phyloP scores from a whole-genome alignment of 163 green algal genomes.

The Scenedesmus sp. region DNA sequence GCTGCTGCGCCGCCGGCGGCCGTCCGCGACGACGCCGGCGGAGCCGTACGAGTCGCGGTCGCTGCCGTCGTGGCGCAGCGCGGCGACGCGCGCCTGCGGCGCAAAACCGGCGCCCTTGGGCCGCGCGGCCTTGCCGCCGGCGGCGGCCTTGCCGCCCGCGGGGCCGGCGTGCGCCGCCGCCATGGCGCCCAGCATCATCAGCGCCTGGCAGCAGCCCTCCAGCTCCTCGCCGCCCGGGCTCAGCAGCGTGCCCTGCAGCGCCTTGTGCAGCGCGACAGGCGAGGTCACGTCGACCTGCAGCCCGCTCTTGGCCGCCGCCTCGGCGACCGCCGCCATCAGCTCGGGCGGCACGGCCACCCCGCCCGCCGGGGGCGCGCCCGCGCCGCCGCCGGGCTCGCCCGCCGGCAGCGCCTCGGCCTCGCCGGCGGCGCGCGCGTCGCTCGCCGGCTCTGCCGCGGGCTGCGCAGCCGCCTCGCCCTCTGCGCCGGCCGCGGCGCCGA shows the following conservation, averaged over 20 bases:
- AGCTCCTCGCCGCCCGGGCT: slow-evolving; percentile 32
- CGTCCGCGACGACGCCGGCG: background rate
- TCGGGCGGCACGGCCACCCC: too few species aligned
- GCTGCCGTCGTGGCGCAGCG: too few species aligned
- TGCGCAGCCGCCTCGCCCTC: too few species aligned
- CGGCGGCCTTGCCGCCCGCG: background rate
- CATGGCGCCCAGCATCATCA: slow-evolving; percentile 33
- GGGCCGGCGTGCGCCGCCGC: background rate
- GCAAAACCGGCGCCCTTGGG: too few species aligned
- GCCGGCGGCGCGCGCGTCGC: background rate
- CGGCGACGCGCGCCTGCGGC: too few species aligned
- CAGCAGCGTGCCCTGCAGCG: slow-evolving; percentile 3
- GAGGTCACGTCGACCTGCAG: slow-evolving; percentile 8
- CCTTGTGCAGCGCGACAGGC: background rate
- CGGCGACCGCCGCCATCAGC: background rate
- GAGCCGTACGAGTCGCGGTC: too few species aligned
- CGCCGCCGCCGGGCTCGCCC: too few species aligned
- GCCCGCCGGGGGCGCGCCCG: too few species aligned
- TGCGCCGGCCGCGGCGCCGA: too few species aligned
- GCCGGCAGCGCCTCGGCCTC: too few species aligned
- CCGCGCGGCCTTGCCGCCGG: slow-evolving; percentile 6
- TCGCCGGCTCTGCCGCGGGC: too few species aligned
- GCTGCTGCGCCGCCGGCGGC: background rate
- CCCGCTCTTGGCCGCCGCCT: background rate
- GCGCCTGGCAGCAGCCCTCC: slow-evolving; percentile 21